Conservation (phyloP, 768 basidiomycete species). For the Rhodotorula taiwanensis region DNA sequence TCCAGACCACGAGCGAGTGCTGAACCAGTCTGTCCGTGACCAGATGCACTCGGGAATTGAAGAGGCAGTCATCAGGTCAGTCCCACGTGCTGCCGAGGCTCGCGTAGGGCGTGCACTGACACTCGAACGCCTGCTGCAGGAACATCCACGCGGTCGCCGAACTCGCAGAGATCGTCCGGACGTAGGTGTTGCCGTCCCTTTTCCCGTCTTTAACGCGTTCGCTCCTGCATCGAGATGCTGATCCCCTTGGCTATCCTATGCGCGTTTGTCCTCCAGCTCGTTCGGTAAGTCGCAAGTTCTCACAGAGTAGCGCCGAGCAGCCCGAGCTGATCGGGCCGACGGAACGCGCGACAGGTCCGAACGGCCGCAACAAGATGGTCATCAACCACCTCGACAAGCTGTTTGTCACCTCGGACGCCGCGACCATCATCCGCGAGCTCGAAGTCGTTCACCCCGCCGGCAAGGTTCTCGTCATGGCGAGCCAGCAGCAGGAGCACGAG, state of each 20-base stretch:
- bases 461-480: slow-evolving; percentile 97
- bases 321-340: too few species aligned
- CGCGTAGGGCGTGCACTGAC: too few species aligned
- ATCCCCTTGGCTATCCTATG: too few species aligned
- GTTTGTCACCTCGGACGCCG: slow-evolving; percentile 97
- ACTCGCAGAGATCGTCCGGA: slow-evolving; percentile 86
- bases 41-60: slow-evolving; percentile 72
- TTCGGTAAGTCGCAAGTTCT: slow-evolving; percentile 22
- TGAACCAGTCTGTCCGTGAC: slow-evolving; percentile 38
- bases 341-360: too few species aligned
- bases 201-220: neutral
- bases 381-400: slow-evolving; percentile 94
- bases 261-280: slow-evolving; percentile 13
- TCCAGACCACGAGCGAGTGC: neutral
- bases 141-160: slow-evolving; percentile 96
- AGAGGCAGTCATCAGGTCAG: slow-evolving; percentile 76
- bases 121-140: slow-evolving; percentile 46
- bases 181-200: slow-evolving; percentile 42
- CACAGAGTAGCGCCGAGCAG: too few species aligned
- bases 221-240: neutral
- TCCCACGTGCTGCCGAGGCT: neutral
- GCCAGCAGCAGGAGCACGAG: slow-evolving; percentile 91
- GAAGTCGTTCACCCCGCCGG: slow-evolving; percentile 98
- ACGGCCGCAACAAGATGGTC: slow-evolving; percentile 92
- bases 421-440: slow-evolving; percentile 94